Base-by-base conservation (phyloP, 2,329 filamentous ascomycete species). In the Colletotrichum sp. region DNA sequence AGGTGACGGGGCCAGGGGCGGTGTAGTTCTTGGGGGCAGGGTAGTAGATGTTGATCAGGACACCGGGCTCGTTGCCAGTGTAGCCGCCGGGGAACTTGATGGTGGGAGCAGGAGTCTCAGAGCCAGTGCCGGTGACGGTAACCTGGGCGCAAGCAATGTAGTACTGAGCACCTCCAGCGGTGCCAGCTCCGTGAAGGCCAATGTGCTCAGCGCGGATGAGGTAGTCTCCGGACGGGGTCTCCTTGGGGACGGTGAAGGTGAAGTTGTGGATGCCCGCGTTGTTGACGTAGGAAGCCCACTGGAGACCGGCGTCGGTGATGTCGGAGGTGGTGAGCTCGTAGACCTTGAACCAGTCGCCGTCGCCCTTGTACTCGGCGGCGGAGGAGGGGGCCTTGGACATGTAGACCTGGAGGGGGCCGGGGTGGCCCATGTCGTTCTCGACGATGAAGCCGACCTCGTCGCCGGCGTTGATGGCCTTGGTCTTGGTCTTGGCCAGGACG, bases 381-480 rank as follows among this genome's bases (percentile, higher is more conserved):
- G 76, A 78, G 32, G 80, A 80, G 24, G 83, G 83, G 0, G 84
- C 84, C 80, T 83, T 84, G 79, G 80, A 83, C 79, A 85, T 77
- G 80, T 85, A 85, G 62, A 85, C 84, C 15, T 81, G 78, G 9
- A 85, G 80, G 12, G 85, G 85, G 28, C 85, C 85, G 18, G 84
- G 84, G 81, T 86, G 85, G 21, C 81, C 81, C 39, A 88, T 79
- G 28, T 82, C 78, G 26, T 78, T 75, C 64, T 81, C 81, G 64
- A 86, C 82, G 6, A 83, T 82, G 81, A 88, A 88, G 52, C 86
- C 86, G n/a, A 88, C 81, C 34, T 82, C 81, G 64, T 86, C 82
- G 39, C 85, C 85, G n/a, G 85, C 80, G 7, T 81, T 79, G 57
- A 87, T 84, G 39, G 80, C 78, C 78, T 83, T 79, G 13, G 84